phyloP scores from a whole-genome alignment of 1,139 yeast genomes.

The Candida sanyaensis region DNA sequence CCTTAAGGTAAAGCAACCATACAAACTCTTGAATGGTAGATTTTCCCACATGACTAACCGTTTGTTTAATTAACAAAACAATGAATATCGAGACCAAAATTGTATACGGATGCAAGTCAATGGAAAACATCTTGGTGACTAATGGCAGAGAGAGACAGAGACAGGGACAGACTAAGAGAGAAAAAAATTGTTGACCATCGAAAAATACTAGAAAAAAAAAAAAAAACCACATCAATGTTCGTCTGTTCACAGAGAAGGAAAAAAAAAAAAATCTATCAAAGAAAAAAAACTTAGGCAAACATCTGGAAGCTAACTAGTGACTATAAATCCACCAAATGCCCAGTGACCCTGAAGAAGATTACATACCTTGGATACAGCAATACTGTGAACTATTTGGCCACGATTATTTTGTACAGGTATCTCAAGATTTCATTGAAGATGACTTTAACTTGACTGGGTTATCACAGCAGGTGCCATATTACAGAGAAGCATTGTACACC shows the following conservation, averaged over 20 bases:
- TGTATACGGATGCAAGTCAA: slow-evolving; percentile 34
- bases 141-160: not conserved
- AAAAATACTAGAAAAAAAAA: not conserved
- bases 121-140: slow-evolving; percentile 5
- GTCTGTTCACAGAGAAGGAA: not conserved
- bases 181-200: not conserved
- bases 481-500: slow-evolving; percentile 88
- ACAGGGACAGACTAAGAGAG: not conserved
- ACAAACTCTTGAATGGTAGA: slow-evolving; percentile 29
- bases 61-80: slow-evolving; percentile 33
- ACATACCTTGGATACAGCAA: slow-evolving; percentile 87
- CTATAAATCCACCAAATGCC: slow-evolving; percentile 27
- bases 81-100: slow-evolving; percentile 28
- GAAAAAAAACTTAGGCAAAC: not conserved
- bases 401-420: slow-evolving; percentile 90
- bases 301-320: not conserved
- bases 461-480: slow-evolving; percentile 82
- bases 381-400: slow-evolving; percentile 88
- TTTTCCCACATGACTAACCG: slow-evolving; percentile 37
- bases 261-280: not conserved
- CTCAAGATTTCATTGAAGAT: slow-evolving; percentile 92
- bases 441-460: slow-evolving; percentile 94
- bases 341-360: slow-evolving; percentile 55
- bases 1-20: slow-evolving; percentile 42
- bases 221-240: not conserved